phyloP scores from a whole-genome alignment of 23 red algal genomes.

The Agarophyton chilense region DNA sequence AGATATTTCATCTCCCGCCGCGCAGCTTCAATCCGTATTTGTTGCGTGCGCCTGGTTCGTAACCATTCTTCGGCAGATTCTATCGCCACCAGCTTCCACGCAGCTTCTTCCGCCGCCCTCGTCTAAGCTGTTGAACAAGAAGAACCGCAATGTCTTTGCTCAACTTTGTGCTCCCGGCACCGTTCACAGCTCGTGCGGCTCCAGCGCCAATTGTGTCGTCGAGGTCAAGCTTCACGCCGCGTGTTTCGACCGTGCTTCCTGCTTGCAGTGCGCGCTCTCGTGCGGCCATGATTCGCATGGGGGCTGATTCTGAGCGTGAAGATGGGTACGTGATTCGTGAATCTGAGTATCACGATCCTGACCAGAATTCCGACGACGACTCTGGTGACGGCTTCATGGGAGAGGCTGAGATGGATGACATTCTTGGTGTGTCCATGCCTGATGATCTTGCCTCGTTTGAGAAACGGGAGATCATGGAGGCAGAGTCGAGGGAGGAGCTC shows the following conservation, averaged over 20 bases:
- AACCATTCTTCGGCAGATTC: not conserved
- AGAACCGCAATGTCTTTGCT: not conserved
- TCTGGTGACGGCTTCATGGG: constrained; percentile 65
- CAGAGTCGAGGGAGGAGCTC: constrained; percentile 21
- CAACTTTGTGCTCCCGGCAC: not conserved
- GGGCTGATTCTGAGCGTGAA: not conserved
- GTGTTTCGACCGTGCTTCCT: not conserved
- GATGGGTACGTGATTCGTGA: constrained; percentile 50
- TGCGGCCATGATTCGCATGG: not conserved
- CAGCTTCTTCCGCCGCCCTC: not conserved
- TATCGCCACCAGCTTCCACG: not conserved
- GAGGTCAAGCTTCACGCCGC: not conserved
- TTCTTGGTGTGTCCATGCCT: constrained; percentile 60
- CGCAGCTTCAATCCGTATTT: no score
- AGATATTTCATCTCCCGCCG: not conserved
- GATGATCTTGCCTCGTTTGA: constrained; percentile 61
- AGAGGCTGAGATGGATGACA: constrained; percentile 55
- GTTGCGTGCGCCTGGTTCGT: no score
- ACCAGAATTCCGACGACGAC: constrained; percentile 55
- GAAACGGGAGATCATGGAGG: constrained; percentile 17
- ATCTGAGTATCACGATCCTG: constrained; percentile 47
- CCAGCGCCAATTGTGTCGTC: not conserved
- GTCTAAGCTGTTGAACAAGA: no score
- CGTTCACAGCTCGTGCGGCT: not conserved
- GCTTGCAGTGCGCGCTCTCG: no score